Evolutionary conservation across 192 early-diverging fungal species (phyloP).

Genomic region (Diversispora epigaea): DNA sequence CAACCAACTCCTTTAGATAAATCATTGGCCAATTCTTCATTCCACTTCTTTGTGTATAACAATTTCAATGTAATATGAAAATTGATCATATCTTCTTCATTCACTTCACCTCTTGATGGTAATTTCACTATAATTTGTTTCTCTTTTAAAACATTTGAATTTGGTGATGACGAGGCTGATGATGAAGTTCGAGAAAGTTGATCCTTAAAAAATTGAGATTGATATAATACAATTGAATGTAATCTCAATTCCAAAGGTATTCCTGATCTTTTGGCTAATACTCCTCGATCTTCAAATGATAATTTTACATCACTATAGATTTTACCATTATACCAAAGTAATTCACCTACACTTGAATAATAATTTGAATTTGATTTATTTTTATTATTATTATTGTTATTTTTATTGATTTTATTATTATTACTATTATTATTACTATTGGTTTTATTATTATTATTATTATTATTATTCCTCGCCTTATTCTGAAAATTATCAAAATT

Average conservation of each 20-base stretch:
- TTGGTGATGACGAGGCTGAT: background rate
- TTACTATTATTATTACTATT: no score
- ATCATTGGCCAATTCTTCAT: conserved; percentile 19
- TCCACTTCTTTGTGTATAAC: conserved; percentile 38
- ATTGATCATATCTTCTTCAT: conserved; percentile 35
- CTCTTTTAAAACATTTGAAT: conserved; percentile 9
- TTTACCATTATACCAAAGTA: conserved; percentile 32
- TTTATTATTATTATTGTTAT: background rate
- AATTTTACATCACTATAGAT: conserved; percentile 37
- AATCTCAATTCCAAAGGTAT: conserved; percentile 32
- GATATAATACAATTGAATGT: conserved; percentile 35
- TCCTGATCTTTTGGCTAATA: conserved; percentile 13
- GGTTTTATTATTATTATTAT: no score
- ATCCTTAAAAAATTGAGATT: conserved; percentile 35
- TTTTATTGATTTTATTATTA: no score
- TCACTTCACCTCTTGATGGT: conserved; percentile 1
- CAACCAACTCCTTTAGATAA: conserved; percentile 34
- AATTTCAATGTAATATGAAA: conserved; percentile 36
- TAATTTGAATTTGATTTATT: background rate
- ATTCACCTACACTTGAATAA: conserved; percentile 31
- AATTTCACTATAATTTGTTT: conserved; percentile 32
- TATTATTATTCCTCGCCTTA: no score
- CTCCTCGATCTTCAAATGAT: conserved; percentile 31
- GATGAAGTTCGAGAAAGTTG: conserved; percentile 25
- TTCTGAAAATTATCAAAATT: no score